phyloP scores from a whole-genome alignment of 2,329 filamentous ascomycete genomes.

The Helminthosporium solani region DNA sequence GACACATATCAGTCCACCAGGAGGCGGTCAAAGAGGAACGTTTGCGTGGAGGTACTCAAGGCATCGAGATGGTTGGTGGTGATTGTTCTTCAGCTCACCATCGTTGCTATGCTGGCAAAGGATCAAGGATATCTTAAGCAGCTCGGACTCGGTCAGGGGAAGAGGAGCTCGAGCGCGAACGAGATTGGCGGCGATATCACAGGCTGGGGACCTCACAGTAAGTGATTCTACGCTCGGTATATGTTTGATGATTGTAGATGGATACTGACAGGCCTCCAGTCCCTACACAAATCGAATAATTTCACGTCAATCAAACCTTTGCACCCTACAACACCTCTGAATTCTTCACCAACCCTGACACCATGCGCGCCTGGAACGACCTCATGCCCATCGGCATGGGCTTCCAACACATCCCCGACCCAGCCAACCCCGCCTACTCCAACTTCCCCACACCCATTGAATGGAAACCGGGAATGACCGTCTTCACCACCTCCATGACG shows the following conservation, averaged over 20 bases:
- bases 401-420: conserved; percentile 33
- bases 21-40: conserved; percentile 20
- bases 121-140: conserved; percentile 32
- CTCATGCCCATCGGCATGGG: conserved; percentile 37
- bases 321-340: conserved; percentile 39
- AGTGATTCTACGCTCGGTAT: neutral
- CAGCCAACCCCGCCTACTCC: conserved; percentile 23
- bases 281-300: conserved; percentile 35
- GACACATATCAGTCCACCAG: conserved; percentile 20
- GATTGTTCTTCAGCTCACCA: conserved; percentile 32
- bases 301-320: conserved; percentile 38
- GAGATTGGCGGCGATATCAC: conserved; percentile 38
- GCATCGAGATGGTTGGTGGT: conserved; percentile 33
- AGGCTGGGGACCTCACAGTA: conserved; percentile 36
- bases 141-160: conserved; percentile 16
- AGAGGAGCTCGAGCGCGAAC: conserved; percentile 24
- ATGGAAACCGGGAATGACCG: conserved; percentile 32
- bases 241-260: neutral
- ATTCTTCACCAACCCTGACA: conserved; percentile 35
- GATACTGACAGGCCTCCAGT: conserved; percentile 18
- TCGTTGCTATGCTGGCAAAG: conserved; percentile 31
- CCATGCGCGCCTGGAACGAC: conserved; percentile 36
- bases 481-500: conserved; percentile 39
- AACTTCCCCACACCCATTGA: conserved; percentile 37
- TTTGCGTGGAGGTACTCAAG: conserved; percentile 17